phyloP scores from a whole-genome alignment of 2,329 filamentous ascomycete genomes.

The Fusarium euwallaceae region DNA sequence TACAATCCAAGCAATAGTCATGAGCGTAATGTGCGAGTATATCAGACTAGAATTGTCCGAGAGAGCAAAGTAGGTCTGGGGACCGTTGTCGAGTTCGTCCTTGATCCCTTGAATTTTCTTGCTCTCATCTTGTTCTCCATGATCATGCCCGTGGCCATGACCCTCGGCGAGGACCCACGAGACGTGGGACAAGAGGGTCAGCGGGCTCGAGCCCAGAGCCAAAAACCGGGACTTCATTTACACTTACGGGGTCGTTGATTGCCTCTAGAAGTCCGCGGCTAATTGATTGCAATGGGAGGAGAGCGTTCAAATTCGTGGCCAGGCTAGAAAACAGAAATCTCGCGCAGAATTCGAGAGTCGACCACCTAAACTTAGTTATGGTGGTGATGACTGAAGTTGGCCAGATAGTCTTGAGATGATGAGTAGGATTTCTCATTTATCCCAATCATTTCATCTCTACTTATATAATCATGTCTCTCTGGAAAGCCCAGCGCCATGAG shows the following conservation, averaged over 20 bases:
- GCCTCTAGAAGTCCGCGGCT: neutral
- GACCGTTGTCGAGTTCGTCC: neutral
- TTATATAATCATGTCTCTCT: neutral
- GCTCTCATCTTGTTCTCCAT: neutral
- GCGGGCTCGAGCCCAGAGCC: neutral
- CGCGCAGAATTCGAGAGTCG: neutral
- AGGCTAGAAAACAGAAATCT: neutral
- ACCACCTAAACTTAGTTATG: neutral
- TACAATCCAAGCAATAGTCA: neutral
- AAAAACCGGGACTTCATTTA: neutral
- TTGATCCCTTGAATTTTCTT: neutral
- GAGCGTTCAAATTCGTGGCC: neutral
- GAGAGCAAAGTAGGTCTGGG: neutral
- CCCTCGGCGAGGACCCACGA: neutral
- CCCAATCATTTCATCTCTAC: neutral
- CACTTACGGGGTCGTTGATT: neutral
- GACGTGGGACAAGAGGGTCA: neutral
- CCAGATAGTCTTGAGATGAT: neutral
- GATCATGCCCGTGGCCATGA: neutral
- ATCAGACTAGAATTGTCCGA: neutral
- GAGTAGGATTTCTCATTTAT: neutral
- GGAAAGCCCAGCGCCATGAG: neutral
- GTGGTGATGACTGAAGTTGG: neutral
- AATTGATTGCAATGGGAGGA: neutral
- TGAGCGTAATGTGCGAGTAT: neutral